A percentile compares a stretch with the other conserved stretches of the same genome.
These are phyloP conservation scores for Apocynum venetum DNA, from an alignment of 257 asterid species.

Conservation along the genomic window DNA sequence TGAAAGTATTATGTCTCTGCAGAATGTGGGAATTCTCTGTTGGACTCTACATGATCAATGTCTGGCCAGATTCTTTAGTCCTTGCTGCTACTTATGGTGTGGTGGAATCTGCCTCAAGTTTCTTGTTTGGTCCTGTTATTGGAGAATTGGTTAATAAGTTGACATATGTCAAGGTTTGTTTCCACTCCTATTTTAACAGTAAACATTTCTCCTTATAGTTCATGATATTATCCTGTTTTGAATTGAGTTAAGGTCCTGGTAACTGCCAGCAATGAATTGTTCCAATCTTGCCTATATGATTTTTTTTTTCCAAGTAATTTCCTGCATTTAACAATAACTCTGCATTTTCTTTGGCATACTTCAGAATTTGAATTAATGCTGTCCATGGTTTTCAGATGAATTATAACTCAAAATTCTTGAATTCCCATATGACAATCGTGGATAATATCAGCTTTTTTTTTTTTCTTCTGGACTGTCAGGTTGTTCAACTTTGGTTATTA, in stretches of 20 bases:
- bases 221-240: neutral
- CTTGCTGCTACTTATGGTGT: conserved; percentile 86
- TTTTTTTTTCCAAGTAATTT: neutral
- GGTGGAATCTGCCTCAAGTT: conserved; percentile 73
- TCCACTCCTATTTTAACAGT: conserved; percentile 8
- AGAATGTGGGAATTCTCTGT: conserved; percentile 99
- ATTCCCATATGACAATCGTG: neutral
- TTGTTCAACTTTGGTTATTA: conserved; percentile 62
- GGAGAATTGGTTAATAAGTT: conserved; percentile 69
- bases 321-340: neutral
- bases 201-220: neutral
- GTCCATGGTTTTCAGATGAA: neutral
- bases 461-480: conserved; percentile 29
- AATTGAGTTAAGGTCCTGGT: neutral
- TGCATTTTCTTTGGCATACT: neutral
- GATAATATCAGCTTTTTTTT: neutral
- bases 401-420: neutral
- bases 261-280: neutral
- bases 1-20: neutral
- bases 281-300: neutral
- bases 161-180: conserved; percentile 54
- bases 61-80: conserved; percentile 82
- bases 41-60: conserved; percentile 80
- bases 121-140: conserved; percentile 63
- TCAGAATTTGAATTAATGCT: neutral